Conservation (phyloP, 331 rosid genomes). For the Arachis monticola region DNA sequence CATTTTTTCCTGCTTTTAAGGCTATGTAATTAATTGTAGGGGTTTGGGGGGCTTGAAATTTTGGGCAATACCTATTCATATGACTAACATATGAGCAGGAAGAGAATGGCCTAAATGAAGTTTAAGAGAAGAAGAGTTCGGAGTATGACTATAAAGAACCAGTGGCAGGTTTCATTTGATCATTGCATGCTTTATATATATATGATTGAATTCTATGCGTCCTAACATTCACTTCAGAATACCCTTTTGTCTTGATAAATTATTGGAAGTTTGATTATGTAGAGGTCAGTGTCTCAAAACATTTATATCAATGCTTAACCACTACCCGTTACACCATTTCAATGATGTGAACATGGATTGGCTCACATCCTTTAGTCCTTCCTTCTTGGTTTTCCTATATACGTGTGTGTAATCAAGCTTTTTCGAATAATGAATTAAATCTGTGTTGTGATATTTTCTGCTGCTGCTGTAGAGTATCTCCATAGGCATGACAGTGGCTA, state of each 20-base stretch:
- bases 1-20: slow-evolving; percentile 30
- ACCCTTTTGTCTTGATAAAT: slow-evolving; percentile 25
- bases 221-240: slow-evolving; percentile 14
- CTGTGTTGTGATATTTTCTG: slow-evolving; percentile 7
- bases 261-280: slow-evolving; percentile 10
- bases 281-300: slow-evolving; percentile 10
- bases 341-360: slow-evolving; percentile 20
- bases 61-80: slow-evolving; percentile 79
- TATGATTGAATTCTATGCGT: not conserved
- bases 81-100: slow-evolving; percentile 86
- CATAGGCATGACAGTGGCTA: slow-evolving; percentile 73
- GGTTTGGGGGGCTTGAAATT: slow-evolving; percentile 98
- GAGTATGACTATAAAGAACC: slow-evolving; percentile 86
- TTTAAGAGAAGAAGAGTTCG: too few species aligned
- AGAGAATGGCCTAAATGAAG: too few species aligned
- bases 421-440: slow-evolving; percentile 3
- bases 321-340: slow-evolving; percentile 20
- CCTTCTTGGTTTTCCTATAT: slow-evolving; percentile 8
- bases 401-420: slow-evolving; percentile 6
- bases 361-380: slow-evolving; percentile 28
- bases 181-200: not conserved
- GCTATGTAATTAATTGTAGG: slow-evolving; percentile 53
- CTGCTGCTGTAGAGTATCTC: slow-evolving; percentile 77
- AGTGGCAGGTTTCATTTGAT: slow-evolving; percentile 85
- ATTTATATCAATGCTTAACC: slow-evolving; percentile 21